Percentiles rank a stretch among this genome's conserved stretches.
These are phyloP conservation scores for Camellia sinensis DNA, from an alignment of 148 eudicot genomes.

Conservation along the genomic window DNA sequence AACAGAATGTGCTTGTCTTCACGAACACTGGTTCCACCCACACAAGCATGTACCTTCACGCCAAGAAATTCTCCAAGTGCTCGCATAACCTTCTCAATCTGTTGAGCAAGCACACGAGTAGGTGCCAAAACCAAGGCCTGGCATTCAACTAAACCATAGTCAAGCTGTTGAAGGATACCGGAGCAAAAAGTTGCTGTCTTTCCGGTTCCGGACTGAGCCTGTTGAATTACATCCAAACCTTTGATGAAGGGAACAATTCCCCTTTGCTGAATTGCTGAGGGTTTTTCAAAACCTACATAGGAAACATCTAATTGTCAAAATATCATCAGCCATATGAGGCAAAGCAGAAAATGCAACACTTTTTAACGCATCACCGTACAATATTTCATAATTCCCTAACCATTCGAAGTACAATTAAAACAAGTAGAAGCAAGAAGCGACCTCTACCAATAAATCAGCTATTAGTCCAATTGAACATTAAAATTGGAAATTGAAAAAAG, in stretches of 20 bases:
- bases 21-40: slow-evolving; percentile 40
- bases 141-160: slow-evolving; percentile 29
- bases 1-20: slow-evolving; percentile 34
- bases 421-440: not conserved
- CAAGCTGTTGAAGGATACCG: slow-evolving; percentile 34
- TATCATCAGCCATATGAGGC: not conserved
- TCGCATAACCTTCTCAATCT: slow-evolving; percentile 40
- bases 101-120: slow-evolving; percentile 40
- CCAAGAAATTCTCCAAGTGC: slow-evolving; percentile 43
- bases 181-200: slow-evolving; percentile 42
- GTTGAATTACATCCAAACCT: slow-evolving; percentile 41
- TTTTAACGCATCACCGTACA: not conserved
- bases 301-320: not conserved
- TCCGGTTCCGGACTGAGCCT: slow-evolving; percentile 42
- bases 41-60: slow-evolving; percentile 46
- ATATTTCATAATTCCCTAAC: not conserved
- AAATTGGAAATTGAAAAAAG: not conserved
- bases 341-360: not conserved
- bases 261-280: slow-evolving; percentile 42
- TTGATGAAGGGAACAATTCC: slow-evolving; percentile 39
- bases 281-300: slow-evolving; percentile 38
- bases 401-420: not conserved
- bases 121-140: slow-evolving; percentile 42
- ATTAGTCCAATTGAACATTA: not conserved
- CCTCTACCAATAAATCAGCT: not conserved